Base-by-base conservation (phyloP, 2,329 filamentous ascomycete genomes). In the Fusarium hainanense region DNA sequence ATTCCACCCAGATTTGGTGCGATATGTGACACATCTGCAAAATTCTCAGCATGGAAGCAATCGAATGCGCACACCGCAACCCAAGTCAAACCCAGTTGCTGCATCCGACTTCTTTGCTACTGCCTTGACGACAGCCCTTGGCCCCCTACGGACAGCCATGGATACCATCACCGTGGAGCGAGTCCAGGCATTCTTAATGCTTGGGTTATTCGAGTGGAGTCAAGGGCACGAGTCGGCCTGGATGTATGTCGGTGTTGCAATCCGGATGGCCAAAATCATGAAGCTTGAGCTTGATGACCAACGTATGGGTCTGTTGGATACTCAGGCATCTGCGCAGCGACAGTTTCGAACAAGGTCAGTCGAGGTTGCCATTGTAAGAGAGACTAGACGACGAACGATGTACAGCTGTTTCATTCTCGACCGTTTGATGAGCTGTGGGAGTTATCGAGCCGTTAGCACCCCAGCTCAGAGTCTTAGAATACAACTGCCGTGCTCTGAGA, bases 391-490 rank as follows among this genome's bases (percentile, higher is more conserved):
- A 27, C 86, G 92, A 9, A 92, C 91, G 1, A 91, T 93, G 82
- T 93, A 91, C 82, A 92, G 90, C 71, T 92, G 90, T 73, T 89
- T 92, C 62, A 89, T 93, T 54, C 82, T 93, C 70, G 91, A 93
- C 75, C 87, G 90, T 5, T 87, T 92, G 77, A 80, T 93, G 25
- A 87, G 89, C 37, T 89, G 87, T 70, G 90, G 90, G 21, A 87
- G 87, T 66, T 85, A 88, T 54, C 83, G 90, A 23, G 84, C 87
- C 3, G 84, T 86, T 16, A 89, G 88, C 74, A 84, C 93, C 44
- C 83, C 84, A 40, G 80, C 87, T 2, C 82, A 88, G 6, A 28
- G 23, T 44, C 34, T 63, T 9, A 8, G n/a, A 28, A 63, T 63
- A 13, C 60, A 63, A 28, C 12, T 56, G 13, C 60, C 58, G 12